These are phyloP conservation scores for Rhizopogon hawkerae DNA, from an alignment of 1,284 basidiomycete species.

Conservation along the genomic window DNA sequence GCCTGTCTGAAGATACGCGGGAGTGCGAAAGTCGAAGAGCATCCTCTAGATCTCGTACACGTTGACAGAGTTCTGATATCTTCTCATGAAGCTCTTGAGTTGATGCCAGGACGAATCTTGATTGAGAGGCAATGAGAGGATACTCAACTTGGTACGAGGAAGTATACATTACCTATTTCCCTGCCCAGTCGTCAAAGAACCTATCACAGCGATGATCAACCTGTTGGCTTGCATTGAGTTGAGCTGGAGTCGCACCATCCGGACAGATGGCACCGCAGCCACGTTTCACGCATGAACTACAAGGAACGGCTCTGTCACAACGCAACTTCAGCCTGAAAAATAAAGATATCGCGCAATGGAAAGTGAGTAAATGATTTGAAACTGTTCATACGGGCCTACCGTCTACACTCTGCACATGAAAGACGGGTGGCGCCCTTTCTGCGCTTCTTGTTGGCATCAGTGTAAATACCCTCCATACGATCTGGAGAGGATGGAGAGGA, in stretches of 20 bases:
- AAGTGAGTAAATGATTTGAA: background rate
- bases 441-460: conserved; percentile 50
- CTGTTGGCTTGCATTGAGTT: conserved; percentile 1
- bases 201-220: conserved; percentile 23
- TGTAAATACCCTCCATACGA: conserved; percentile 27
- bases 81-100: conserved; percentile 78
- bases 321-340: conserved; percentile 55
- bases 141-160: background rate
- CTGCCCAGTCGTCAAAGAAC: conserved; percentile 70
- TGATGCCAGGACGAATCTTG: conserved; percentile 71
- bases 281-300: conserved; percentile 37
- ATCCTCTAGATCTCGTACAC: conserved; percentile 73
- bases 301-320: conserved; percentile 52
- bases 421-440: conserved; percentile 68
- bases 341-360: conserved; percentile 1
- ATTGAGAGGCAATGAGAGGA: conserved; percentile 11
- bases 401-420: conserved; percentile 69
- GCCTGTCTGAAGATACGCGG: conserved; percentile 49
- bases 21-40: conserved; percentile 52
- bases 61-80: conserved; percentile 63
- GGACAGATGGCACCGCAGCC: conserved; percentile 69
- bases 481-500: conserved; percentile 28
- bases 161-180: conserved; percentile 55
- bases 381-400: conserved; percentile 30
- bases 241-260: conserved; percentile 32